phyloP scores from a whole-genome alignment of 1,139 yeast species.

The Citeromyces siamensis region DNA sequence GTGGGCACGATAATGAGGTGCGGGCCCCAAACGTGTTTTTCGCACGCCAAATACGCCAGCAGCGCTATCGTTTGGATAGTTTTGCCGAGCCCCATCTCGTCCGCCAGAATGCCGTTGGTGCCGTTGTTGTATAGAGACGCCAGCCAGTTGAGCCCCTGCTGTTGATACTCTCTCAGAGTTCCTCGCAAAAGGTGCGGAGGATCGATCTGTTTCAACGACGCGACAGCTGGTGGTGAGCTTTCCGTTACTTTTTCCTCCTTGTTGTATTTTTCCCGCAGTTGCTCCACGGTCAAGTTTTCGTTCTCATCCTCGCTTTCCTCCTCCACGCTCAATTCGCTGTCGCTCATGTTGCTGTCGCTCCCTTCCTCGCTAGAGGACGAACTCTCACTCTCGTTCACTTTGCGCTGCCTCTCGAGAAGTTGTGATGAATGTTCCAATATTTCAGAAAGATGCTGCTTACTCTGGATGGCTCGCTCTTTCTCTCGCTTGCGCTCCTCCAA shows the following conservation, averaged over 20 bases:
- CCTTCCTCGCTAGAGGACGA: constrained; percentile 13
- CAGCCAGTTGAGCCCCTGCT: constrained; percentile 94
- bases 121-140: constrained; percentile 87
- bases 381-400: constrained; percentile 12
- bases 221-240: constrained; percentile 10
- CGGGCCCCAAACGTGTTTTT: constrained; percentile 94
- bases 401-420: constrained; percentile 68
- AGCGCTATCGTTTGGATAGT: constrained; percentile 93
- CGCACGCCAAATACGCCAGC: constrained; percentile 82
- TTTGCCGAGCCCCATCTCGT: constrained; percentile 94
- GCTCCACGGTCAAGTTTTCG: constrained; percentile 40
- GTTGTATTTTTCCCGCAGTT: constrained; percentile 54
- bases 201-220: constrained; percentile 55
- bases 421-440: constrained; percentile 90
- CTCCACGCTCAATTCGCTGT: no score
- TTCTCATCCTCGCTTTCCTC: constrained; percentile 22
- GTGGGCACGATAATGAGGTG: constrained; percentile 96
- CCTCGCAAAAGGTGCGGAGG: constrained; percentile 67
- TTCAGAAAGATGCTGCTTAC: constrained; percentile 79
- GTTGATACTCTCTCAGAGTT: constrained; percentile 79
- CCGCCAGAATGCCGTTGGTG: constrained; percentile 95
- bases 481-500: constrained; percentile 46
- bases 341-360: constrained; percentile 10
- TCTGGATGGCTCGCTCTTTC: constrained; percentile 59
- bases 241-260: constrained; percentile 12